Evolutionary conservation across 768 basidiomycete genomes (phyloP).

Genomic region (Psilocybe sp.): DNA sequence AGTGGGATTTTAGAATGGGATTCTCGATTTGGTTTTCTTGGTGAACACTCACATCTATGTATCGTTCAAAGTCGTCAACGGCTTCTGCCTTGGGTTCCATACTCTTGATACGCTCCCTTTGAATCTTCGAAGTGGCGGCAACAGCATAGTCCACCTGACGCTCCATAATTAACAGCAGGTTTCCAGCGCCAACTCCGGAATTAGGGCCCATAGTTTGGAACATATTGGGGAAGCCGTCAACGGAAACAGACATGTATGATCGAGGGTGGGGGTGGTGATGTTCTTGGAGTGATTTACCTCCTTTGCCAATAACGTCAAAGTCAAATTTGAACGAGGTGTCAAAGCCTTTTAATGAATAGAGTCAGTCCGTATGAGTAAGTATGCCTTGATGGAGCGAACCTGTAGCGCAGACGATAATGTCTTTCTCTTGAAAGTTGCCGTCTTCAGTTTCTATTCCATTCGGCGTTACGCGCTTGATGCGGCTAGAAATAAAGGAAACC

Average conservation of each 20-base stretch:
- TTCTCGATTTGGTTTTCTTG: background rate
- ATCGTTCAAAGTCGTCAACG: slow-evolving; percentile 59
- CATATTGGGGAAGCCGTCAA: slow-evolving; percentile 70
- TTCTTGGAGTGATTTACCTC: slow-evolving; percentile 49
- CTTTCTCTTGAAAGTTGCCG: slow-evolving; percentile 50
- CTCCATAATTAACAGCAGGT: slow-evolving; percentile 54
- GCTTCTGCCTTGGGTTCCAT: slow-evolving; percentile 60
- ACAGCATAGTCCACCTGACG: slow-evolving; percentile 57
- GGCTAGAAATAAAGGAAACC: slow-evolving; percentile 51
- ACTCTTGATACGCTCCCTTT: slow-evolving; percentile 59
- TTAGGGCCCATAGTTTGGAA: slow-evolving; percentile 60
- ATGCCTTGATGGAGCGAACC: slow-evolving; percentile 28
- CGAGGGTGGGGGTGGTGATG: slow-evolving; percentile 52
- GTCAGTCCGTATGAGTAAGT: background rate
- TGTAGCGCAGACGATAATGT: slow-evolving; percentile 64
- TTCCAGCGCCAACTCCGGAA: slow-evolving; percentile 50
- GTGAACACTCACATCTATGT: slow-evolving; percentile 43
- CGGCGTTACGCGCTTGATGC: slow-evolving; percentile 49
- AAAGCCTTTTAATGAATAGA: slow-evolving; percentile 36
- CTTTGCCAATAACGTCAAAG: slow-evolving; percentile 53
- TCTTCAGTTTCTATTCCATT: slow-evolving; percentile 57
- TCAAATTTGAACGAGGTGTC: slow-evolving; percentile 46
- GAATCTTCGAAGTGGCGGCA: slow-evolving; percentile 53
- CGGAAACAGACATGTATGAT: slow-evolving; percentile 56
- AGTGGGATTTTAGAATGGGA: slow-evolving; percentile 1